A percentile compares a stretch with the other conserved stretches of the same genome.
Conservation (phyloP, 768 basidiomycete genomes). For the Pseudohyphozyma bogoriensis region DNA sequence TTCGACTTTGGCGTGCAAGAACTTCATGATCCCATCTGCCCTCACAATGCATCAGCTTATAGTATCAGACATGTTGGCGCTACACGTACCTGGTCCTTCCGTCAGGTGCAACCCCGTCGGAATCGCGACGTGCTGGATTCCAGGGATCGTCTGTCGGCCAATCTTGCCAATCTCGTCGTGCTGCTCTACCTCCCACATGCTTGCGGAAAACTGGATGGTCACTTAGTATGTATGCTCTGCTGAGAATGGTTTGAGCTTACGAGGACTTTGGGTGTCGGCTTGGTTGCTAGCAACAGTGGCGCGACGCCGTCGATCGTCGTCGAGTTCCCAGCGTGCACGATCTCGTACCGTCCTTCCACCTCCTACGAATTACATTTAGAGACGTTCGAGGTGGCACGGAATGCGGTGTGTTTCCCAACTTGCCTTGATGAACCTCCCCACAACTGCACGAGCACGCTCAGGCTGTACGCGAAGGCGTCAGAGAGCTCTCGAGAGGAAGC, state of each 20-base stretch:
- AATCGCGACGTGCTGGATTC: slow-evolving; percentile 34
- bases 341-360: slow-evolving; percentile 34
- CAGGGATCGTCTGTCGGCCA: slow-evolving; percentile 33
- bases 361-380: too few species aligned
- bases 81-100: slow-evolving; percentile 33
- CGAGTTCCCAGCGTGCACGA: slow-evolving; percentile 35
- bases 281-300: slow-evolving; percentile 31
- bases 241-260: not conserved
- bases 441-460: too few species aligned
- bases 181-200: slow-evolving; percentile 37
- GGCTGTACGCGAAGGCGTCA: too few species aligned
- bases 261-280: slow-evolving; percentile 29
- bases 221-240: not conserved
- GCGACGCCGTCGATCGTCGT: slow-evolving; percentile 34
- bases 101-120: slow-evolving; percentile 35
- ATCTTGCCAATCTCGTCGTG: slow-evolving; percentile 34
- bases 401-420: too few species aligned
- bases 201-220: slow-evolving; percentile 3
- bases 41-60: too few species aligned
- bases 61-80: too few species aligned
- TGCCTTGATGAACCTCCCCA: too few species aligned
- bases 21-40: too few species aligned
- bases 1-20: too few species aligned
- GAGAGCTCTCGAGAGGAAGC: too few species aligned
- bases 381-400: too few species aligned